A percentile compares a stretch with the other conserved stretches of the same genome.
phyloP scores from a whole-genome alignment of 1,284 basidiomycete genomes.

The Ustilago vetiveriae region DNA sequence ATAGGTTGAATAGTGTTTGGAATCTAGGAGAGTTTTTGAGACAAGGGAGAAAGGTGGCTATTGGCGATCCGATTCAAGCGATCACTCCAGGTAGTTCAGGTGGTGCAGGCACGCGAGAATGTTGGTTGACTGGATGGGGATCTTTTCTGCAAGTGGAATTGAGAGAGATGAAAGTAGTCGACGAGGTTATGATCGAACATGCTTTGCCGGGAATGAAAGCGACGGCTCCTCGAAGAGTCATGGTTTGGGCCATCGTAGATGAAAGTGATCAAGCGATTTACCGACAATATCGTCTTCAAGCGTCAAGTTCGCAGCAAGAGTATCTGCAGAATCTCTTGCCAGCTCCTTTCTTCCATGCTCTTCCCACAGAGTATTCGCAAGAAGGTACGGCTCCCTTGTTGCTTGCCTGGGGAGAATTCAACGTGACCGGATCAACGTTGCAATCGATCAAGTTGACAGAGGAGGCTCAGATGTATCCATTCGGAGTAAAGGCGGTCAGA shows the following conservation, averaged over 20 bases:
- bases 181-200: constrained; percentile 38
- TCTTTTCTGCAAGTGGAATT: constrained; percentile 34
- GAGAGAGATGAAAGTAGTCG: constrained; percentile 27
- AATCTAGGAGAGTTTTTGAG: constrained; percentile 29
- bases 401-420: constrained; percentile 26
- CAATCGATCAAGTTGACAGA: constrained; percentile 32
- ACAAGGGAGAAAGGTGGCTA: constrained; percentile 38
- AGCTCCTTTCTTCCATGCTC: constrained; percentile 8
- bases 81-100: constrained; percentile 43
- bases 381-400: constrained; percentile 23
- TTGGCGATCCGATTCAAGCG: constrained; percentile 40
- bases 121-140: constrained; percentile 47
- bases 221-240: constrained; percentile 24
- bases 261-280: constrained; percentile 25
- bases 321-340: constrained; percentile 19
- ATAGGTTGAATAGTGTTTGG: constrained; percentile 40
- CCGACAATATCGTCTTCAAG: constrained; percentile 21
- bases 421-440: constrained; percentile 30
- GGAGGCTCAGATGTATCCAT: constrained; percentile 26
- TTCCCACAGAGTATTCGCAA: constrained; percentile 29
- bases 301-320: constrained; percentile 2
- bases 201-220: constrained; percentile 32
- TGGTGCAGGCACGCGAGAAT: constrained; percentile 13
- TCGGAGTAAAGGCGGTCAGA: constrained; percentile 21
- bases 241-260: constrained; percentile 36